Evolutionary conservation across 169 alveolate species (phyloP).

Genomic region (Eimeria brunetti): DNA sequence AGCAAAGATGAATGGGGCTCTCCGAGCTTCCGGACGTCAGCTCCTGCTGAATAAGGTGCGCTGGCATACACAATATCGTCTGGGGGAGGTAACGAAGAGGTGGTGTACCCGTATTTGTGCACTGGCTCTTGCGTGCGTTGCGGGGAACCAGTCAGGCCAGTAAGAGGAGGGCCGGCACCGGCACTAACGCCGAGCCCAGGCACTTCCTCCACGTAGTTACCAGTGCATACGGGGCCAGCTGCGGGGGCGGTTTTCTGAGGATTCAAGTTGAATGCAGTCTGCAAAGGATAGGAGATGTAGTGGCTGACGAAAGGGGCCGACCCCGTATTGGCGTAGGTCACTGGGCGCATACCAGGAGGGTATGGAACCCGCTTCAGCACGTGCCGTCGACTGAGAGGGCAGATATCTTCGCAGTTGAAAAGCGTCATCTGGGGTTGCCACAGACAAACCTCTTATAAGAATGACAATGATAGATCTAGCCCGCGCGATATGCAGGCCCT

Average conservation of each 20-base stretch:
- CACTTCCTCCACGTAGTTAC: constrained; percentile 6
- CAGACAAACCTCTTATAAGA: not conserved
- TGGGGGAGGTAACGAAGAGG: not conserved
- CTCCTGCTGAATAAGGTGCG: not conserved
- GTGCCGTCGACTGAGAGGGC: constrained; percentile 27
- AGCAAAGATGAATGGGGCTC: constrained; percentile 1
- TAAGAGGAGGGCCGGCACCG: not conserved
- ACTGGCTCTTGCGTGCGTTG: constrained; percentile 19
- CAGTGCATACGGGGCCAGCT: constrained; percentile 5
- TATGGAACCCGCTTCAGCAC: constrained; percentile 25
- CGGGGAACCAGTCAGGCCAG: not conserved
- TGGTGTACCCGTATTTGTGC: not conserved
- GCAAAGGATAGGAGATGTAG: constrained; percentile 30
- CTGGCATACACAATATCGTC: not conserved
- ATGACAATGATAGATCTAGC: not conserved
- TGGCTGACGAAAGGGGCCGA: constrained; percentile 12
- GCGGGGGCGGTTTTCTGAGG: not conserved
- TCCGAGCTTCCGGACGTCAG: not conserved
- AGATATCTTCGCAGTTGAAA: constrained; percentile 41
- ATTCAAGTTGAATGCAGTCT: not conserved
- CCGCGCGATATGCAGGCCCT: not conserved
- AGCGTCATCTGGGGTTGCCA: constrained; percentile 39
- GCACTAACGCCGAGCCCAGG: not conserved
- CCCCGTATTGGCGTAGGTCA: constrained; percentile 44
- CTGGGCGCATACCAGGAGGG: constrained; percentile 43